Evolutionary conservation across 2,329 filamentous ascomycete genomes (phyloP).

Genomic region (Samsoniella hepiali): DNA sequence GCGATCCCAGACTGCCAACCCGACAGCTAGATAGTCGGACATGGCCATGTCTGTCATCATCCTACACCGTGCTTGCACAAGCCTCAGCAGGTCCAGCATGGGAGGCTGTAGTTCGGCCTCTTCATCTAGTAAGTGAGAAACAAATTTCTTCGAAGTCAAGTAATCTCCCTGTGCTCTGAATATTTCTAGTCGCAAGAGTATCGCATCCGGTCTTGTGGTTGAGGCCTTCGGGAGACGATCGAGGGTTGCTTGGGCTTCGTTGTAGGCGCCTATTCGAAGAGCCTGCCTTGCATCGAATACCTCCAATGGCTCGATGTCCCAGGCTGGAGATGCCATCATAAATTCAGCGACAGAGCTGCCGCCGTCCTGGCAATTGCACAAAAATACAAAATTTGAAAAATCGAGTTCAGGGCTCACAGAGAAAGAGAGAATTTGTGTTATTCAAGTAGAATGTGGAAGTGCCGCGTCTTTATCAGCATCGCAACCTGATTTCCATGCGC

Average conservation of each 20-base stretch:
- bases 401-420: too few relatives aligned
- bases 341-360: not conserved
- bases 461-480: not conserved
- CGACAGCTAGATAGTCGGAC: not conserved
- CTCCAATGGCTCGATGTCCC: not conserved
- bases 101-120: not conserved
- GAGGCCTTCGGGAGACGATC: not conserved
- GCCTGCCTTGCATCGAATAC: slow-evolving; percentile 7
- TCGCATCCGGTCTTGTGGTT: not conserved
- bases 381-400: not conserved
- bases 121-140: not conserved
- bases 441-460: not conserved
- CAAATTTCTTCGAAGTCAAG: not conserved
- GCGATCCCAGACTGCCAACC: not conserved
- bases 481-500: not conserved
- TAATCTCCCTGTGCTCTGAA: slow-evolving; percentile 1
- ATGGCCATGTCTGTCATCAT: slow-evolving; percentile 12
- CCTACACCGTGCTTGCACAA: not conserved
- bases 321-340: not conserved
- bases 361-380: not conserved
- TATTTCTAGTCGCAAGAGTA: not conserved
- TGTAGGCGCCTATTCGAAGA: not conserved
- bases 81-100: not conserved
- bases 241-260: not conserved
- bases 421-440: too few relatives aligned